Evolutionary conservation across 1,139 yeast genomes (phyloP), one percentile per base, ranked within the genome.

Genomic region (Blastobotrys elegans): DNA sequence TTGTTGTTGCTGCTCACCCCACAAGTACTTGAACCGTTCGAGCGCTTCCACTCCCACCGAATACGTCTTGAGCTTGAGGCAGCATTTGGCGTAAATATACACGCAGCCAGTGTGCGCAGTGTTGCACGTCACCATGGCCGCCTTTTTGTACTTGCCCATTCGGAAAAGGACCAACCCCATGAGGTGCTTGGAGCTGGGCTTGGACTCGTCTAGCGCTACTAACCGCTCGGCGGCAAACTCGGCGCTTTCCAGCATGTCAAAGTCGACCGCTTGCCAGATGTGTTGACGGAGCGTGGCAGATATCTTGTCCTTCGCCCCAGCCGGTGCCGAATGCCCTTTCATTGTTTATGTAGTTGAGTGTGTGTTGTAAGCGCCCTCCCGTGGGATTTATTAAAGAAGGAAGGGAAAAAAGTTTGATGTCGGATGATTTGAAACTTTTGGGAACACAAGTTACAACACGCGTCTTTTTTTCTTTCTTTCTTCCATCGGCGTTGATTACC

Each of bases 201-300:
- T 27, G 3, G 73, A 62, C 57, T 79, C 72, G 50, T 75, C 75
- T 44, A 70, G 69, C 1, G 92, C 88, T 24, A 84, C 61, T 29
- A 87, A 69, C 53, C 94, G 72, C 59, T 88, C 96, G 31, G 86
- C 77, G 11, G 92, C 85, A 68, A 88, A 85, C 62, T 82, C 88
- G 2, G 96, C 95, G 46, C 86, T 83, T 20, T 72, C 67, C 47
- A 79, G 70, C 57, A 85, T 74, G 60, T 82, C 87, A 51, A 77
- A 77, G 59, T 88, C 96, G 37, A 88, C 65, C 14, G 85, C 77
- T 57, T 86, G 86, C 63, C 86, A 70, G 18, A 84, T 73, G 8
- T 54, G 48, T 43, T 59, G 56, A 38, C 59, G 47, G 31, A 62
- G 52, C 21, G 51, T 35, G 29, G 44, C 5, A 8, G 4, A 21